These are phyloP conservation scores for Penicillium thymicola DNA, from an alignment of 2,329 filamentous ascomycete species.

Conservation along the genomic window DNA sequence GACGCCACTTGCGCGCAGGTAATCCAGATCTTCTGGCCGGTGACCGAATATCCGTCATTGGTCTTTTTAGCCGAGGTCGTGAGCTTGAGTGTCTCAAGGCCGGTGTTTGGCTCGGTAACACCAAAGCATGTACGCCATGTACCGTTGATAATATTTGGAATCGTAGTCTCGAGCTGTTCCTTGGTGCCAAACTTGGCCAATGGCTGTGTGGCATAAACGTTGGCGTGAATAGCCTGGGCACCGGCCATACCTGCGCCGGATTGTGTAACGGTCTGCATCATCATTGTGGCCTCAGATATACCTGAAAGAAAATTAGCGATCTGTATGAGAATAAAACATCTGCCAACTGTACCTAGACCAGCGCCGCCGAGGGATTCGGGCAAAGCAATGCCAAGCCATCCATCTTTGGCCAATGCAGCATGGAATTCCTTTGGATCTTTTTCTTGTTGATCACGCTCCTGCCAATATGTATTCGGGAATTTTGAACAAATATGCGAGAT, in stretches of 20 bases:
- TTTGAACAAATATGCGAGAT: constrained; percentile 65
- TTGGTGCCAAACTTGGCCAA: constrained; percentile 68
- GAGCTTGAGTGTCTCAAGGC: constrained; percentile 72
- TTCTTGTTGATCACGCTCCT: constrained; percentile 66
- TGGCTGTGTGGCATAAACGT: constrained; percentile 61
- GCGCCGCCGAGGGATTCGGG: constrained; percentile 72
- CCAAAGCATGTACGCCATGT: constrained; percentile 74
- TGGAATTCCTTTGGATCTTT: constrained; percentile 74
- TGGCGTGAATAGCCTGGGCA: constrained; percentile 57
- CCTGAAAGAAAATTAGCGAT: constrained; percentile 30
- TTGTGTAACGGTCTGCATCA: constrained; percentile 79
- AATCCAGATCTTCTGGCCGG: constrained; percentile 87
- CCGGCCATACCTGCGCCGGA: constrained; percentile 72
- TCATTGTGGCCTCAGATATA: constrained; percentile 79
- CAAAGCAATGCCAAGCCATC: constrained; percentile 78
- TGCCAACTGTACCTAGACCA: constrained; percentile 53
- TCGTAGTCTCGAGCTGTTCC: constrained; percentile 60
- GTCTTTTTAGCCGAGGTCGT: constrained; percentile 62
- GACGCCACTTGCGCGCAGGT: constrained; percentile 77
- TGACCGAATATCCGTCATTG: constrained; percentile 62
- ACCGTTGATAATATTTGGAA: constrained; percentile 70
- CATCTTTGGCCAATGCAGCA: constrained; percentile 67
- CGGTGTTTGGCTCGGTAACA: constrained; percentile 79
- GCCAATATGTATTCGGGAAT: constrained; percentile 73
- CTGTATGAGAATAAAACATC: neutral